Base-by-base conservation (phyloP, 1,284 basidiomycete species). In the Trametes versicolor region DNA sequence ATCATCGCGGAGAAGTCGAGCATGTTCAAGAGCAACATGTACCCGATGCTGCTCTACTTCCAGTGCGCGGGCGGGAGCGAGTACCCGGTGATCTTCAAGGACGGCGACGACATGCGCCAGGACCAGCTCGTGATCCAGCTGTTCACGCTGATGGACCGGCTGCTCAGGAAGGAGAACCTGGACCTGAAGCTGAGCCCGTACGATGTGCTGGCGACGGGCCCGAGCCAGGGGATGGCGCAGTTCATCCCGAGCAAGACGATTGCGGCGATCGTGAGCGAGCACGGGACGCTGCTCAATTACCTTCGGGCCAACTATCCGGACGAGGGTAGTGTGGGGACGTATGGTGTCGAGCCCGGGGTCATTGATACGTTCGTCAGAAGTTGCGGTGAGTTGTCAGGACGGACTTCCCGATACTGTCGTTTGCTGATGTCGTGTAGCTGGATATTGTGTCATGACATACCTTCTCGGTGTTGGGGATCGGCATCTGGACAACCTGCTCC, bases 381-480 rank as follows among this genome's bases (percentile, higher is more conserved):
- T 75, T 99, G 98, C 75, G 97, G 97, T 98, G 73, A 71, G 95
- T 84, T 7, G 23, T 4, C 29, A 10, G 21, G 13, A 29, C 0
- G 13, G 49, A 36, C 13, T 27, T 21, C 23, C n/a, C 19, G 10
- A 49, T 25, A 58, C 0, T 4, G 1, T 10, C 27, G 9, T 23
- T 29, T 41, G 21, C 50, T 69, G 23, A 58, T 23, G 25, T 51
- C 61, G 50, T 43, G 2, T 73, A 98, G 97, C 98, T 62, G 98
- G 98, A 0, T 99, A 99, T 77, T 99, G 97, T 70, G 98, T 99
- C 13, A 91, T 99, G 32, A 99, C 98, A 0, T 99, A 99, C 75
- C 81, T 99, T 0, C 86, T 99, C 19, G 98, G 98, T 5, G 97
- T 99, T 0, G 98, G 98, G 3, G 98, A 99, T 79, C 90, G 98